phyloP scores from a whole-genome alignment of 2,329 filamentous ascomycete species.

The Corinectria fuckeliana region DNA sequence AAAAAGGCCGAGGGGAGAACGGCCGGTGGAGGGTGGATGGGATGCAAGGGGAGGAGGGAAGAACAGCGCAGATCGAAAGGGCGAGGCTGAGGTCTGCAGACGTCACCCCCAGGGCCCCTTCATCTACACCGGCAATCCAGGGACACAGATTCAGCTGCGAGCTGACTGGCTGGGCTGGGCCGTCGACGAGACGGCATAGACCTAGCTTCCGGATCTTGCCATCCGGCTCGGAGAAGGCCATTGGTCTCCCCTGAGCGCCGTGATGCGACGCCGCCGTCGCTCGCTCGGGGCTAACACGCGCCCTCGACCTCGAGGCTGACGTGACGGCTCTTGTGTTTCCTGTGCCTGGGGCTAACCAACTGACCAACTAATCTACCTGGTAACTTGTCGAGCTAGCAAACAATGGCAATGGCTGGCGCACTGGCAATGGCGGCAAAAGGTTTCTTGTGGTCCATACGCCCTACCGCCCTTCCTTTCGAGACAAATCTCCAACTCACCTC shows the following conservation, averaged over 20 bases:
- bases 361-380: no score
- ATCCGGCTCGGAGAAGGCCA: conserved; percentile 21
- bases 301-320: conserved; percentile 34
- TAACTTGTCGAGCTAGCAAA: no score
- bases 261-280: conserved; percentile 20
- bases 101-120: conserved; percentile 15
- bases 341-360: conserved; percentile 23
- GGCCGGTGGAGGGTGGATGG: no score
- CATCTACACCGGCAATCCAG: background rate
- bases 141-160: conserved; percentile 17
- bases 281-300: background rate
- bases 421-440: no score
- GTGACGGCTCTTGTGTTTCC: conserved; percentile 24
- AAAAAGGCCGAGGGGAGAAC: conserved; percentile 20
- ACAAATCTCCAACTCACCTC: conserved; percentile 24
- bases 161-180: conserved; percentile 21
- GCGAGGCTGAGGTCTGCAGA: conserved; percentile 38
- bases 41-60: no score
- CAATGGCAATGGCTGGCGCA: background rate
- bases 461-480: conserved; percentile 22
- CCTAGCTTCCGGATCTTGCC: conserved; percentile 27
- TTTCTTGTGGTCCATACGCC: conserved; percentile 23
- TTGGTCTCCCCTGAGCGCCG: conserved; percentile 25
- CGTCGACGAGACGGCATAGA: conserved; percentile 28
- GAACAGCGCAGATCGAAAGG: conserved; percentile 19